Evolutionary conservation across 75 land plant genomes (phyloP), one percentile per base, ranked within the genome.

Genomic region (Picea glauca): DNA sequence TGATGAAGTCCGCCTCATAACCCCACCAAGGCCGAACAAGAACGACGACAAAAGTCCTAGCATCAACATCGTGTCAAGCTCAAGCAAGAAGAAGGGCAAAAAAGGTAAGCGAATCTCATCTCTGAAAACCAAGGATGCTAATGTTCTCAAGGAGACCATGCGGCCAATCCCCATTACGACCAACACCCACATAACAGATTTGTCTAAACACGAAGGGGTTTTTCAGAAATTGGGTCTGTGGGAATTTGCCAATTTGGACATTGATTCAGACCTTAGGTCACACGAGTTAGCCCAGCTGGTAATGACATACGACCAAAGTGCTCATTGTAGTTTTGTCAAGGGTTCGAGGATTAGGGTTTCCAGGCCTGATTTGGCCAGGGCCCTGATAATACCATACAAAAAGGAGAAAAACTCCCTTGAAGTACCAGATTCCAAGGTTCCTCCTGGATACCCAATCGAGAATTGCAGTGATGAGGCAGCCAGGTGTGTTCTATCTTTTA

Each of bases 171-270:
- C 83, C 50, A 82, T 86, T 80, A 20, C 58, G 0, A 81, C 85
- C 57, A 13, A 13, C 8, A 68, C 66, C n/a, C 65, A 54, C 58
- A 67, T 85, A 2, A 79, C 85, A 33, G 63, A 76, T 60, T 65
- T 88, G 33, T 43, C 81, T 33, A 21, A 33, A 18, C 85, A 86
- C 61, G 93, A 91, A 79, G 59, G 18, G 8, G 83, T 86, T 13
- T 77, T 91, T 77, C 82, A 72, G 62, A 70, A 77, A 17, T 58
- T 91, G 0, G 93, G 90, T 14, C 70, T 91, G 40, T 88, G 88
- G 90, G 93, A 88, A n/a, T 91, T 91, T 70, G 90, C 82, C 15
- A 76, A 81, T 56, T 58, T 87, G 1, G 79, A 83, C 18, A 77
- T 91, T 46, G 90, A 88, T 75, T 31, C 40, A 17, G 77, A 57